Evolutionary conservation across 1,284 basidiomycete species (phyloP).

Genomic region (Ceratobasidium sp.): DNA sequence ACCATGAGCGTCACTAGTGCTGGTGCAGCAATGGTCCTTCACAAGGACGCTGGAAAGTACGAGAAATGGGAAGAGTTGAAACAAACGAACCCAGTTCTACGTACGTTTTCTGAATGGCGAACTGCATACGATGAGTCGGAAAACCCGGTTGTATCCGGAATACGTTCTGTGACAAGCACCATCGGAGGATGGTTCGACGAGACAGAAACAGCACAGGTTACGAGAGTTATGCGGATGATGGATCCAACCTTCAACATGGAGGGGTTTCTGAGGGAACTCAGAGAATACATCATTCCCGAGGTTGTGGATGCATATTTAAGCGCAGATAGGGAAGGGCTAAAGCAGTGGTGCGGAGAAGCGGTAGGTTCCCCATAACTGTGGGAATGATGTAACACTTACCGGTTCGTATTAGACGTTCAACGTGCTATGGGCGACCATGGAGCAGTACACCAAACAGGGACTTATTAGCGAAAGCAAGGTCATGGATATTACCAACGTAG

Average conservation of each 20-base stretch:
- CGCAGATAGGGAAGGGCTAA: conserved; percentile 85
- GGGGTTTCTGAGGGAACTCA: conserved; percentile 85
- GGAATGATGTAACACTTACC: not conserved
- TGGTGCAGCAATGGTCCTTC: conserved; percentile 81
- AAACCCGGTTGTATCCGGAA: conserved; percentile 81
- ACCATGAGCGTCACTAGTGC: conserved; percentile 62
- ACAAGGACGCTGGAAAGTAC: conserved; percentile 78
- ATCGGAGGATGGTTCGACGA: conserved; percentile 94
- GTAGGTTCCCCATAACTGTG: conserved; percentile 59
- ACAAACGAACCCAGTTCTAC: conserved; percentile 75
- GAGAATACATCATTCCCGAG: conserved; percentile 98
- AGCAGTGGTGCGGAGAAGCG: conserved; percentile 95
- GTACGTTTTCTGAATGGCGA: conserved; percentile 65
- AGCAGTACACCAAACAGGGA: conserved; percentile 90
- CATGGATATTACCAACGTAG: conserved; percentile 93
- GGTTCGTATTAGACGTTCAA: conserved; percentile 78
- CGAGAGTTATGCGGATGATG: conserved; percentile 82
- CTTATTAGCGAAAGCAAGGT: conserved; percentile 90
- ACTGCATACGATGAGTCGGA: conserved; percentile 92
- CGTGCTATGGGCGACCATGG: conserved; percentile 96
- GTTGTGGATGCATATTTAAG: conserved; percentile 95
- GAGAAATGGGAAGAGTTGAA: conserved; percentile 80
- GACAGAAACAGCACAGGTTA: conserved; percentile 95
- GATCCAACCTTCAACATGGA: conserved; percentile 91
- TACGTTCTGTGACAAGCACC: conserved; percentile 85